A percentile compares a stretch with the other conserved stretches of the same genome.
Evolutionary conservation across 1,284 basidiomycete species (phyloP).

Genomic region (Exobasidium rhododendri): DNA sequence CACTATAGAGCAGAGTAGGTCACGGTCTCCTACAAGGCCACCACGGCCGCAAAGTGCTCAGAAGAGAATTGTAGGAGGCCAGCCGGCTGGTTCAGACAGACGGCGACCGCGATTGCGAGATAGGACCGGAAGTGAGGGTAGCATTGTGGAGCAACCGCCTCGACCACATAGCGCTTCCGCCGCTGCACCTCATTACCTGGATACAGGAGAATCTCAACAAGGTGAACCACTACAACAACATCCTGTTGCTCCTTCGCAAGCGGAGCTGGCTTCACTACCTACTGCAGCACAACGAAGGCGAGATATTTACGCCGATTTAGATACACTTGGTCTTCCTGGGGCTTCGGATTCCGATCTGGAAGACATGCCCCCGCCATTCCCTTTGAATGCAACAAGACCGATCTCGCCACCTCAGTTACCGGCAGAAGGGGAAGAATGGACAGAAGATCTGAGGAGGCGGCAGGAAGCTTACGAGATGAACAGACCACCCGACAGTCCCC

Average conservation of each 20-base stretch:
- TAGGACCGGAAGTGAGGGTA: not conserved
- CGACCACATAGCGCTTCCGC: not conserved
- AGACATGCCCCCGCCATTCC: conserved; percentile 9
- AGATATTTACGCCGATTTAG: conserved; percentile 11
- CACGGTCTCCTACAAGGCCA: conserved; percentile 2
- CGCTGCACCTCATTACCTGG: not conserved
- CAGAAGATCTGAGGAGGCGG: conserved; percentile 7
- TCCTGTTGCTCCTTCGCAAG: not conserved
- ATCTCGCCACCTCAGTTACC: conserved; percentile 7
- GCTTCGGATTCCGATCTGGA: conserved; percentile 8
- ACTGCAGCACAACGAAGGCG: conserved; percentile 4
- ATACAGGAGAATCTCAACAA: not conserved
- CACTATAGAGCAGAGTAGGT: not conserved
- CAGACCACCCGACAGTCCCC: conserved; percentile 7
- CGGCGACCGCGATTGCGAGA: not conserved
- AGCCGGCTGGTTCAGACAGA: not conserved
- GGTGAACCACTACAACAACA: not conserved
- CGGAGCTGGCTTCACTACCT: not conserved
- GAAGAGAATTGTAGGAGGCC: not conserved
- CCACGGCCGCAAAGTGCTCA: conserved; percentile 2
- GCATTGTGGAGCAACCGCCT: not conserved
- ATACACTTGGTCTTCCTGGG: conserved; percentile 3
- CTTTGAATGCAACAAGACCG: conserved; percentile 5
- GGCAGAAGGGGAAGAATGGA: conserved; percentile 13
- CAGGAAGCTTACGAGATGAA: conserved; percentile 2